Base-by-base conservation (phyloP, 331 rosid species). In the Quercus tomentella region DNA sequence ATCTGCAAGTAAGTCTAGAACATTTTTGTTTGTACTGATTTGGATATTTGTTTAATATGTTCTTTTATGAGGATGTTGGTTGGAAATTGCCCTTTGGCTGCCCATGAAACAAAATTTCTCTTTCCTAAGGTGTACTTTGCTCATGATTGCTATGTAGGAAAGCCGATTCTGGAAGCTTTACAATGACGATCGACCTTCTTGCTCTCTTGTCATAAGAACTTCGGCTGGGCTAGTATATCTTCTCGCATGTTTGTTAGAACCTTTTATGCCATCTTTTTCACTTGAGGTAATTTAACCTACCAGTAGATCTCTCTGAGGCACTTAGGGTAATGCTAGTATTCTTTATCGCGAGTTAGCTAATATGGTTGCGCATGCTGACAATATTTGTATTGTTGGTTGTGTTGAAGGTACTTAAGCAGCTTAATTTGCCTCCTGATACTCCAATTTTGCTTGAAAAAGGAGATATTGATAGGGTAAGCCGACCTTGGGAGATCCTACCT, bases 221-320 rank as follows among this genome's bases (percentile, higher is more conserved):
- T 89, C 98, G 20, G 87, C 87, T 16, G 98, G 99, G 73, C 73
- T 93, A 74, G 99, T 93, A 9, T 87, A 90, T 90, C 77, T 95
- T 83, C 94, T 95, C 54, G 97, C 96, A 35, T 91, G 98, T 79
- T 85, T 95, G 28, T 84, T 95, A 76, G 98, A 95, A 79, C 98
- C 98, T 45, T 95, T 87, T 83, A 92, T 95, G 84, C 98, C 98
- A 65, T 95, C 97, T 37, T 91, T 95, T 82, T 85, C 94, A 25
- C 52, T 66, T 30, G 97, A 93, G 94, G 99, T 95, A 88, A 82
- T 77, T 60, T 57, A 73, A 70, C 58, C 74, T 79, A 21, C 51
- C 67, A 22, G 12, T 22, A 11, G 66, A 60, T 80, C 56, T 56
- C 49, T 16, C 33, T 72, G 31, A 15, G 21, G 23, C 67, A 56